phyloP scores from a whole-genome alignment of 2,329 filamentous ascomycete genomes.

The Lojkania enalia region DNA sequence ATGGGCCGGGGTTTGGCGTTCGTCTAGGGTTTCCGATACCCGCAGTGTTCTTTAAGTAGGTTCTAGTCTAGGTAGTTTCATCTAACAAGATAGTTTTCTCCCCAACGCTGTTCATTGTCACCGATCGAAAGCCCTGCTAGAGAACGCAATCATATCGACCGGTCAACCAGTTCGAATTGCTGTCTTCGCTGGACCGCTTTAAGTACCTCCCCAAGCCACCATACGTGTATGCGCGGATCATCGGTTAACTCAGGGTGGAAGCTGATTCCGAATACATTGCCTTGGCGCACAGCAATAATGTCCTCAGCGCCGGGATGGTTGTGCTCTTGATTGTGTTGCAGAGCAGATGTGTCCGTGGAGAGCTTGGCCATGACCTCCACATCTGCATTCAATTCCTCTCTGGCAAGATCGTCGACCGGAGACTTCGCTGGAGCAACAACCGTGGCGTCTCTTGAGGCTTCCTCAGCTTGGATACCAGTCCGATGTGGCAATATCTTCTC shows the following conservation, averaged over 20 bases:
- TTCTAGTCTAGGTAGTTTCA: not conserved
- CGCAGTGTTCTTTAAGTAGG: not conserved
- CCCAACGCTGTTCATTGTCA: not conserved
- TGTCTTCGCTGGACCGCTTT: slow-evolving; percentile 36
- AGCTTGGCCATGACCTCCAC: slow-evolving; percentile 64
- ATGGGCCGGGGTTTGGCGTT: slow-evolving; percentile 19
- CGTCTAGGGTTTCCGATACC: not conserved
- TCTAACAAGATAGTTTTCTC: not conserved
- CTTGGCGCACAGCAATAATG: slow-evolving; percentile 86
- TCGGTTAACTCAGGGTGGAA: slow-evolving; percentile 94
- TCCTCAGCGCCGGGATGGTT: slow-evolving; percentile 58
- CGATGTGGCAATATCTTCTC: slow-evolving; percentile 70
- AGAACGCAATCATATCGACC: slow-evolving; percentile 22
- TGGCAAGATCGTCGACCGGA: slow-evolving; percentile 51
- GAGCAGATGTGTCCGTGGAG: slow-evolving; percentile 54
- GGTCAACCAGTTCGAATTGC: slow-evolving; percentile 36
- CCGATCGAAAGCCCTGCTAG: not conserved
- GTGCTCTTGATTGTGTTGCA: slow-evolving; percentile 53
- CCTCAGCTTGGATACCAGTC: slow-evolving; percentile 55
- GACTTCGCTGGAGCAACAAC: slow-evolving; percentile 61
- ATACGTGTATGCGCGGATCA: slow-evolving; percentile 85
- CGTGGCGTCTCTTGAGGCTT: slow-evolving; percentile 53
- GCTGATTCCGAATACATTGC: slow-evolving; percentile 90
- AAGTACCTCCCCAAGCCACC: slow-evolving; percentile 81
- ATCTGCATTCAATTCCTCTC: slow-evolving; percentile 49